Evolutionary conservation across 108 stramenopile genomes (phyloP), one percentile per base, ranked within the genome.

Genomic region (Thalassiosira profunda): DNA sequence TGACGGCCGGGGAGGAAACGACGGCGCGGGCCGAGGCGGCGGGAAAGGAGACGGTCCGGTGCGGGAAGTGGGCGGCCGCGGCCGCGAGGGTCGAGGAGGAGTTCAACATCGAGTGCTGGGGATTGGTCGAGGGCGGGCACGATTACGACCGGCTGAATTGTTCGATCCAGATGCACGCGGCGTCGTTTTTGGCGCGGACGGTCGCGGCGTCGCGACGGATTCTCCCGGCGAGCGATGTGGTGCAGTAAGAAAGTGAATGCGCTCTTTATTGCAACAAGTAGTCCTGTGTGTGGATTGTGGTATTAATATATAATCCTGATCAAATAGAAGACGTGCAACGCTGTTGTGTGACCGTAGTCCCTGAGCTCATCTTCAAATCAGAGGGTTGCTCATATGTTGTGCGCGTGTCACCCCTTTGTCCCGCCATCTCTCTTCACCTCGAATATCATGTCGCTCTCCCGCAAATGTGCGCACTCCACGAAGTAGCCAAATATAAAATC

Each of bases 61-160:
- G 63, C 31, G 58, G 80, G 2, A 58, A 71, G n/a, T 67, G 93
- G 67, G 98, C 96, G 10, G 68, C 86, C 31, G 67, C 76, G 21
- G 98, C 98, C 8, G 76, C 89, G 12, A 82, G 99, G 12, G 86
- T 99, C 3, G 99, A 99, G 74, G 99, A 99, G 72, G 98, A 98
- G 67, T 98, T 97, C 67, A 94, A 99, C 66, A 96, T 99, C 61
- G 84, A 89, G 31, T 72, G 68, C 38, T 98, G 98, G 98, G 99
- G 99, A 9, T 70, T 99, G 45, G 98, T 99, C 25, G 99, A 99
- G 66, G 99, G 98, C 5, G 95, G 92, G 17, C 99, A 99, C 79
- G 99, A 96, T 74, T 93, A 94, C 61, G 96, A 96, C 87, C 57
- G 89, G 33, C 67, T 96, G 54, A 96, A 96, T 68, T 79, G 79